Base-by-base conservation (phyloP, 2,329 filamentous ascomycete genomes). In the Fusarium sp. region DNA sequence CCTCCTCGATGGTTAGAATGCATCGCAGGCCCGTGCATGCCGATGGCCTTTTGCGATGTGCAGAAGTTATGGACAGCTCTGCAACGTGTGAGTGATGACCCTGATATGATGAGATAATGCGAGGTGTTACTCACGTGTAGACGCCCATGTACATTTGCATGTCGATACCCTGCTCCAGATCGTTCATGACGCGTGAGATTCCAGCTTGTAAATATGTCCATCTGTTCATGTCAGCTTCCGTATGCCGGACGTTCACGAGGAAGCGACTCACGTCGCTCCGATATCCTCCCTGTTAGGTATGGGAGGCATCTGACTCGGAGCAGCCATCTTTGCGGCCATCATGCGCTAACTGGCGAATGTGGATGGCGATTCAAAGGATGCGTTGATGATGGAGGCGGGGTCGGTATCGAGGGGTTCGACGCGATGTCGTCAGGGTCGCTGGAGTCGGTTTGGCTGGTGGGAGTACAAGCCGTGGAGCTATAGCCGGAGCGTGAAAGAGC, bases 31-130 rank as follows among this genome's bases (percentile, higher is more conserved):
- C 76, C 75, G 15, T 80, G 81, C 52, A 87, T 84, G n/a, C 88
- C 87, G 44, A 94, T 89, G 2, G 93, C 93, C 79, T 98, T 98
- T 79, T 98, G 96, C 23, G 96, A 97, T 57, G 96, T 99, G 80
- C 96, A 99, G 80, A 99, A 99, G 83, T 99, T 97, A 82, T 99
- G 96, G 49, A 99, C 96, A 64, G 94, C 94, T 53, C 86, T 94
- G 78, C 56, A 49, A 45, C 45, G 39, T 20, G 75, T 87, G 71
- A 87, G 81, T 41, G 53, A 6, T 9, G 27, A 51, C 22, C 35
- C 41, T 23, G 20, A 33, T 40, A 37, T 43, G 14, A 7, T 4
- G 23, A n/a, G 8, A 44, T 40, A 27, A 19, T 19, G 45, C n/a
- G n/a, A 11, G 43, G 20, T 22, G 56, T 54, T 35, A 72, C 74